Evolutionary conservation across 305 asterid genomes (phyloP), one percentile per base, ranked within the genome.

Genomic region (Plantago coronopus): DNA sequence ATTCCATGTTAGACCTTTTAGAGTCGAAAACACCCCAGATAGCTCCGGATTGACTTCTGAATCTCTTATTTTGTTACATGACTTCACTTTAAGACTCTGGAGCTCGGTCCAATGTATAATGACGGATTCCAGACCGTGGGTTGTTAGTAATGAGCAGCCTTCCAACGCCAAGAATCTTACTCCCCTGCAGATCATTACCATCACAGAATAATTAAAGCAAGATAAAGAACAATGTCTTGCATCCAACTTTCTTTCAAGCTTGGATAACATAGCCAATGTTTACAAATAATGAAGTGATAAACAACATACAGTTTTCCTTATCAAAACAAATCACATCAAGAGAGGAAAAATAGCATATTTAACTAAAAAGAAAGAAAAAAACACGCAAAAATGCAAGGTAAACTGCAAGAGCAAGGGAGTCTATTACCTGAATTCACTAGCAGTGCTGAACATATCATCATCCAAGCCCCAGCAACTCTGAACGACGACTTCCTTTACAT

Each of bases 41-140:
- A 79, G 80, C n/a, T 76, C 71, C 2, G 84, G 82, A 45, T 57
- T 82, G 50, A 77, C 70, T 69, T 86, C 96, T 53, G 61, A 57
- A 49, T 86, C 98, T 78, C 73, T 91, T 68, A 91, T 71, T 22
- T 71, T 84, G 68, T 80, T 83, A 53, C 98, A 88, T 4, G 87
- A 77, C 19, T 72, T 73, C 70, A 91, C 90, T 62, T 59, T 63
- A 13, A 91, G 83, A 79, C 86, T 84, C 79, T 75, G 74, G 25
- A 88, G 85, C 67, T 82, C 88, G 45, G 69, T 69, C 94, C 85
- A 88, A 0, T 78, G 49, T 13, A 73, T 45, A 21, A 88, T 69
- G 18, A 81, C 86, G 10, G 67, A 66, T 70, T 91, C 98, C 48
- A 91, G 73, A 44, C 96, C 95, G 1, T 63, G 76, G 5, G 88